Evolutionary conservation across 129 eudicot genomes (phyloP).

Genomic region (Flaveria linearis): DNA sequence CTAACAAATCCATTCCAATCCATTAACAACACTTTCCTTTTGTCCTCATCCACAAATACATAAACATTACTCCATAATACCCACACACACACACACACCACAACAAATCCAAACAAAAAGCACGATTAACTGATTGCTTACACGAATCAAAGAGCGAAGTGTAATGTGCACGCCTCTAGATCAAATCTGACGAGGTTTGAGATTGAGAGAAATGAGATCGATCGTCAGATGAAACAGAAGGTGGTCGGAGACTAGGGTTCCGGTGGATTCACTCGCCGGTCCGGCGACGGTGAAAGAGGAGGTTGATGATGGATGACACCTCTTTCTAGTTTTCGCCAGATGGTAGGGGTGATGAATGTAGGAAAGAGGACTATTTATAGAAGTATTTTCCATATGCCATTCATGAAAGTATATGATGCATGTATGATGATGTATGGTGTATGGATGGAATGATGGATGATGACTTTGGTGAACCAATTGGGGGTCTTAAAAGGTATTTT

Average conservation of each 20-base stretch:
- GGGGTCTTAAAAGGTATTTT: background rate
- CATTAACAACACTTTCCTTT: background rate
- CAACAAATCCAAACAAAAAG: constrained; percentile 5
- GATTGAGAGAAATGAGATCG: constrained; percentile 18
- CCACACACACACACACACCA: background rate
- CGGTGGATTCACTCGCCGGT: background rate
- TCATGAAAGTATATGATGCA: background rate
- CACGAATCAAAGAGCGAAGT: constrained; percentile 33
- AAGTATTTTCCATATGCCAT: constrained; percentile 35
- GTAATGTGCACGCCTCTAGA: constrained; percentile 21
- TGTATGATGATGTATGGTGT: background rate
- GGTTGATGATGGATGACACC: background rate
- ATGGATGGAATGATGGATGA: background rate
- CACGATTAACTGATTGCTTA: constrained; percentile 25
- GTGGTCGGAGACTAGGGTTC: constrained; percentile 19
- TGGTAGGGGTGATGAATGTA: constrained; percentile 24
- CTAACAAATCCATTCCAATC: constrained; percentile 20
- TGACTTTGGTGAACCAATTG: background rate
- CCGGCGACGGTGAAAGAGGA: constrained; percentile 43
- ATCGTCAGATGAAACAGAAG: constrained; percentile 31
- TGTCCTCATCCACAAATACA: constrained; percentile 19
- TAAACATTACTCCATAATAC: background rate
- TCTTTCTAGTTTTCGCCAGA: constrained; percentile 32
- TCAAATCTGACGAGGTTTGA: constrained; percentile 29
- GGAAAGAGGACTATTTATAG: constrained; percentile 39